Percentiles rank a stretch among this genome's conserved stretches.
These are phyloP conservation scores for Coniochaeta ligniaria DNA, from an alignment of 2,329 filamentous ascomycete genomes.

Conservation along the genomic window DNA sequence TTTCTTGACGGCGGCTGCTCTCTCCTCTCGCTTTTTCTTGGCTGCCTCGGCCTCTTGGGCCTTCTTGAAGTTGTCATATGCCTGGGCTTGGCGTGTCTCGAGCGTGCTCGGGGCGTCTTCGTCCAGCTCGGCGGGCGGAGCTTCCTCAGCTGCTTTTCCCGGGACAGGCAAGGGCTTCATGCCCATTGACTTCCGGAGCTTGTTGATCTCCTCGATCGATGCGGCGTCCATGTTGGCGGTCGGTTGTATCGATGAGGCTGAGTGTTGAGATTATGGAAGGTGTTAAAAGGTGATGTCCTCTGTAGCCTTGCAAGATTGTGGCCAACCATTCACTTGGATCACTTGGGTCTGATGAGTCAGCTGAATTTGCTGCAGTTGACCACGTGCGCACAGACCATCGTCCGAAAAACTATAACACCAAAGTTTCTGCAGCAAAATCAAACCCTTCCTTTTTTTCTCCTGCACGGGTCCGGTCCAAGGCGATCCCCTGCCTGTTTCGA, in stretches of 20 bases:
- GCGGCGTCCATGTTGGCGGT: conserved; percentile 51
- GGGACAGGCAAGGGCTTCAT: conserved; percentile 85
- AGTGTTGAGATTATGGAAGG: background rate
- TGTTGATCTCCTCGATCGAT: conserved; percentile 89
- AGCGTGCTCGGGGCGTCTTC: conserved; percentile 75
- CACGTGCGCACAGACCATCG: background rate
- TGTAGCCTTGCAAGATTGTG: background rate
- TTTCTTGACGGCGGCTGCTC: conserved; percentile 76
- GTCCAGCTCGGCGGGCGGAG: conserved; percentile 42
- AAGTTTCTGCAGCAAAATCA: conserved; percentile 13
- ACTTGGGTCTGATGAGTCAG: background rate
- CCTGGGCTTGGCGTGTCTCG: conserved; percentile 68
- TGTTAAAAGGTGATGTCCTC: background rate
- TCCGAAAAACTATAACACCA: conserved; percentile 2
- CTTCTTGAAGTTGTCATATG: conserved; percentile 66
- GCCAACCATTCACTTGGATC: background rate
- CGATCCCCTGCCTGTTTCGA: conserved; percentile 55
- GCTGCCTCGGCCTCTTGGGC: conserved; percentile 63
- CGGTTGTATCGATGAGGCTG: background rate
- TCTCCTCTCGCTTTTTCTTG: conserved; percentile 72
- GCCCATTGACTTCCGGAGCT: conserved; percentile 80
- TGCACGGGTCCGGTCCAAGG: conserved; percentile 78
- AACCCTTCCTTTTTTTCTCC: conserved; percentile 26
- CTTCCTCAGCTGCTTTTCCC: conserved; percentile 40
- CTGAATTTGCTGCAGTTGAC: conserved; percentile 4